Evolutionary conservation across 179 eudicot genomes (phyloP).

Genomic region (Corrigiola litoralis): DNA sequence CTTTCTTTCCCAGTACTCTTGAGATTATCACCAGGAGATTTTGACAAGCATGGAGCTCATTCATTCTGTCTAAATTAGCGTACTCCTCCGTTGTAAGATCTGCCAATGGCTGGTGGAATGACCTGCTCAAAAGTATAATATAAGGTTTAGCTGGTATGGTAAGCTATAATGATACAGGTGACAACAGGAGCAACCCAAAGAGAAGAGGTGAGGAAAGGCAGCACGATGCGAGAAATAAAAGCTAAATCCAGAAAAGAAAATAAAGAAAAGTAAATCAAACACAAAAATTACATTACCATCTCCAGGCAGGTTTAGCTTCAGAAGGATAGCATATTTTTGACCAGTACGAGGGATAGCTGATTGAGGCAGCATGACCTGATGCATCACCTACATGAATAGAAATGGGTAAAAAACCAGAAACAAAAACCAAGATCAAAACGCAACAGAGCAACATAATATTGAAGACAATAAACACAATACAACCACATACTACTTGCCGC

Average conservation of each 20-base stretch:
- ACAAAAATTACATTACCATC: conserved; percentile 55
- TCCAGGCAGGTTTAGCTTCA: conserved; percentile 82
- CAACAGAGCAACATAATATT: background rate
- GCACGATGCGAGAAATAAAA: background rate
- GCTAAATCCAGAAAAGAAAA: background rate
- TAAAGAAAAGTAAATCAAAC: background rate
- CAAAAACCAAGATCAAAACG: background rate
- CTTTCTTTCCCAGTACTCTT: conserved; percentile 33
- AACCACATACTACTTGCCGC: too few species aligned
- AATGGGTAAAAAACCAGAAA: background rate
- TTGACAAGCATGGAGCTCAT: conserved; percentile 68
- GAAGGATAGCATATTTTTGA: conserved; percentile 57
- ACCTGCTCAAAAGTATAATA: conserved; percentile 42
- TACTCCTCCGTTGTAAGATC: conserved; percentile 29
- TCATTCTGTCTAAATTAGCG: conserved; percentile 34
- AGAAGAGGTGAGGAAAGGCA: background rate
- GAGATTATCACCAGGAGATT: conserved; percentile 46
- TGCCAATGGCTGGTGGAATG: conserved; percentile 56
- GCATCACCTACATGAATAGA: conserved; percentile 17
- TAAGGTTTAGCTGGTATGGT: background rate
- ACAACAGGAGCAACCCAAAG: background rate
- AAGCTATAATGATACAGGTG: background rate
- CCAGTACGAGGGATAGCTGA: conserved; percentile 36
- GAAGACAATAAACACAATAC: background rate
- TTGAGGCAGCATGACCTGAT: conserved; percentile 28